These are phyloP conservation scores for Thyridium curvatum DNA, from an alignment of 2,329 filamentous ascomycete genomes.

Conservation along the genomic window DNA sequence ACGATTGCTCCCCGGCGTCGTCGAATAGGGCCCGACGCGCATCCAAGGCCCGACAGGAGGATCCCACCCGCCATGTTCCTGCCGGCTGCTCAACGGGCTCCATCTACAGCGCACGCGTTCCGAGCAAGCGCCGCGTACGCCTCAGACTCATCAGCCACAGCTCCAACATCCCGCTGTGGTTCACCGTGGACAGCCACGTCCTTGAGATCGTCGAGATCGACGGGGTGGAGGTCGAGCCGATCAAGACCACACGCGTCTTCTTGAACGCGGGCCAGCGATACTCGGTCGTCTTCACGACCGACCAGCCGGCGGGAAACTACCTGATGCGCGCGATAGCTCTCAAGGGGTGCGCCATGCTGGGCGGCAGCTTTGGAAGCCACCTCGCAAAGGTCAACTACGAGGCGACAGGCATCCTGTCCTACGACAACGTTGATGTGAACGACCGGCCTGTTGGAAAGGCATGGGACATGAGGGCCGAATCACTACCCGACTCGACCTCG, in stretches of 20 bases:
- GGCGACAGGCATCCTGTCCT: slow-evolving; percentile 21
- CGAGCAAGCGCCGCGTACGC: slow-evolving; percentile 11
- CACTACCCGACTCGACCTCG: slow-evolving; percentile 16
- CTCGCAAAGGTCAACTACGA: slow-evolving; percentile 18
- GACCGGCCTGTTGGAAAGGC: slow-evolving; percentile 12
- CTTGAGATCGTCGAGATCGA: slow-evolving; percentile 31
- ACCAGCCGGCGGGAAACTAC: not conserved
- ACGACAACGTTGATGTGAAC: slow-evolving; percentile 13
- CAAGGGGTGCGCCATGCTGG: slow-evolving; percentile 1
- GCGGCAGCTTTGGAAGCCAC: not conserved
- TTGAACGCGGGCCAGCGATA: slow-evolving; percentile 31
- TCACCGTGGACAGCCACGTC: slow-evolving; percentile 28
- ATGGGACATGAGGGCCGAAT: slow-evolving; percentile 15
- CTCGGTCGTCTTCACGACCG: slow-evolving; percentile 22
- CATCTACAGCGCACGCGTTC: no score
- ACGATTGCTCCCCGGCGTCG: slow-evolving; percentile 18
- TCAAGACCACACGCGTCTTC: slow-evolving; percentile 23
- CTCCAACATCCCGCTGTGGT: slow-evolving; percentile 28
- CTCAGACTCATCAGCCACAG: slow-evolving; percentile 33
- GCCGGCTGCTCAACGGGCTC: no score
- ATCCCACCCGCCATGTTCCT: no score
- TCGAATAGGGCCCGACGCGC: no score
- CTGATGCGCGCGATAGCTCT: slow-evolving; percentile 3
- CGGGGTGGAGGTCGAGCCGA: slow-evolving; percentile 28
- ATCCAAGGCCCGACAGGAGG: no score